Base-by-base conservation (phyloP, 495 filamentous ascomycete genomes). In the Parathielavia appendiculata region DNA sequence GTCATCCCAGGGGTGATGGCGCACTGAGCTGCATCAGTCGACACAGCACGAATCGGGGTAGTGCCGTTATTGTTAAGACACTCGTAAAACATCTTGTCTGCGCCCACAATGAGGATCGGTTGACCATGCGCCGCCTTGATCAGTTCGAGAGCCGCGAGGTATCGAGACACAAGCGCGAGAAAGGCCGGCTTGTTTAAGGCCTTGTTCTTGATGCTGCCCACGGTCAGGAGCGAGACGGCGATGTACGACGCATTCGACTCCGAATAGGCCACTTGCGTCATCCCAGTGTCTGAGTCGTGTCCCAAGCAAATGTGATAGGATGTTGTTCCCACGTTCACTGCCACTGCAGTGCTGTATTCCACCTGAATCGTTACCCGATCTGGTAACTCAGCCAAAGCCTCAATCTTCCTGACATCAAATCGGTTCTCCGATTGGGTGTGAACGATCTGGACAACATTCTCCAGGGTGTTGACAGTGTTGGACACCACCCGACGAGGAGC, bases 291-390 rank as follows among this genome's bases (percentile, higher is more conserved):
- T 17, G 54, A 17, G 19, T 71, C 51, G 9, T 66, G 59, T 5
- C 76, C 75, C 6, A 72, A 48, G 43, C 68, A 73, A 35, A 76
- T 32, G 38, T 75, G 66, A 0, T 50, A 50, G 1, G 46, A 44
- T 11, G 2, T n/a, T 1, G 2, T 13, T 4, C 26, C 35, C 11
- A 73, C 16, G 4, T 54, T 66, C 8, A 75, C 20, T 2, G 59
- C 44, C 14, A 71, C 56, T 0, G 63, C 69, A 3, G 66, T 70
- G 63, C 76, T 77, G 59, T 72, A 76, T 47, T 75, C 65, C 0
- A 76, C 70, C 45, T 66, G 67, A 16, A 78, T 60, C 1, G 26
- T 19, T 9, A 57, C 23, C 0, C 51, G 19, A n/a, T 46, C 59
- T 4, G 14, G 35, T 3, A 17, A 5, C 1, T 6, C 14, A 20